These are phyloP conservation scores for Diospyros lotus DNA, from an alignment of 148 eudicot genomes.

Conservation along the genomic window DNA sequence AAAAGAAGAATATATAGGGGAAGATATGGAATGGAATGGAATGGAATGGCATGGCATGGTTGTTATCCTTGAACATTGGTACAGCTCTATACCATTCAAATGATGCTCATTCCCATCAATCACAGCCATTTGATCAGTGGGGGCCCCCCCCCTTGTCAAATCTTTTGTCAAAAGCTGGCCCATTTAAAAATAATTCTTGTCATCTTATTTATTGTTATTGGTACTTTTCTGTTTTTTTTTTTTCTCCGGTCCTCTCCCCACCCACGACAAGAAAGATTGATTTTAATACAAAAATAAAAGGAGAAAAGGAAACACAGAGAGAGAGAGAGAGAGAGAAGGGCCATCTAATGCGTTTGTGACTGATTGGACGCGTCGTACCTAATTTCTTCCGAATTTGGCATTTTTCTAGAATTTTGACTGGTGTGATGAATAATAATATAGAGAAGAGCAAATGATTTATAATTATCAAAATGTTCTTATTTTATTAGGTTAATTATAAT, in stretches of 20 bases:
- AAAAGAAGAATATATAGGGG: constrained; percentile 10
- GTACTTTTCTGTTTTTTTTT: background rate
- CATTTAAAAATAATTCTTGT: background rate
- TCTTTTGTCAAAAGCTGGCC: background rate
- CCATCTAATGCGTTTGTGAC: too few relatives aligned
- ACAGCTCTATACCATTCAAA: background rate
- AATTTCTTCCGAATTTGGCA: too few relatives aligned
- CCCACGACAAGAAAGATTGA: constrained; percentile 5
- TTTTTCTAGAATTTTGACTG: constrained; percentile 4
- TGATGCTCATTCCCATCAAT: constrained; percentile 20
- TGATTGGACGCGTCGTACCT: too few relatives aligned
- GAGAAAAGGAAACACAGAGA: too few relatives aligned
- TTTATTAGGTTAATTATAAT: background rate
- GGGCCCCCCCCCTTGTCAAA: background rate
- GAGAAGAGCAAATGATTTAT: background rate
- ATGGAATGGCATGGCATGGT: background rate
- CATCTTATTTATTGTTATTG: background rate
- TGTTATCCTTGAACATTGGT: background rate
- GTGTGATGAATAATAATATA: background rate
- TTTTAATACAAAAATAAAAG: background rate
- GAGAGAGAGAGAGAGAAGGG: too few relatives aligned
- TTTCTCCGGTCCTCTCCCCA: background rate
- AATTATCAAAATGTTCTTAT: background rate
- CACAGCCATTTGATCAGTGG: constrained; percentile 14
- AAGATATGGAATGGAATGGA: background rate